phyloP scores from a whole-genome alignment of 352 stramenopile genomes.

The Pythium brachiatum region DNA sequence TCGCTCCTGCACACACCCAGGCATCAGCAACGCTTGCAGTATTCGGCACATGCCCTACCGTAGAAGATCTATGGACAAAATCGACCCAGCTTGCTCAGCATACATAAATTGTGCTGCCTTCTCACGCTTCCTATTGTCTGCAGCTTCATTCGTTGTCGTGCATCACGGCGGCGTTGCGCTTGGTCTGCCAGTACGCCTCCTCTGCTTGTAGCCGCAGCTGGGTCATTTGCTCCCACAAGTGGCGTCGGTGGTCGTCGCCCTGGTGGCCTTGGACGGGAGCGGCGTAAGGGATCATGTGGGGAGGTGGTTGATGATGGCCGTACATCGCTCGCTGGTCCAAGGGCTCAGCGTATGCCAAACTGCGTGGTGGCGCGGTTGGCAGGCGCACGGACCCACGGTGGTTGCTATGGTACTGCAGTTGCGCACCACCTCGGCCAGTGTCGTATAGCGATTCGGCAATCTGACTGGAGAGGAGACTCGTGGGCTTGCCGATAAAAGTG shows the following conservation, averaged over 20 bases:
- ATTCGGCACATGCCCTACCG: too few species aligned
- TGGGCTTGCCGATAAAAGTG: constrained; percentile 6
- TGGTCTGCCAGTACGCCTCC: constrained; percentile 58
- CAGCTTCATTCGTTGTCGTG: neutral
- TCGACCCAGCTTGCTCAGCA: too few species aligned
- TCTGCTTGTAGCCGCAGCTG: constrained; percentile 55
- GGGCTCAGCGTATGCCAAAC: neutral
- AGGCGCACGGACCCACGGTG: neutral
- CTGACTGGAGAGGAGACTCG: neutral
- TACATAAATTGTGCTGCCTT: too few species aligned
- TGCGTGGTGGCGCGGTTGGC: neutral
- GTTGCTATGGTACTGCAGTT: neutral
- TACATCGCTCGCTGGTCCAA: neutral
- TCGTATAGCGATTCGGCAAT: constrained; percentile 11
- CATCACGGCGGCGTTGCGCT: constrained; percentile 32
- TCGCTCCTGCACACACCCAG: too few species aligned
- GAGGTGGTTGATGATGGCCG: neutral
- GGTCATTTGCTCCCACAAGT: constrained; percentile 50
- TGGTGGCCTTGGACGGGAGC: neutral
- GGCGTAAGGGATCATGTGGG: constrained; percentile 6
- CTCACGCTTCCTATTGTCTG: neutral
- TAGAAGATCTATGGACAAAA: too few species aligned
- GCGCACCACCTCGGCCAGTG: neutral
- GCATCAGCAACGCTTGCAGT: too few species aligned
- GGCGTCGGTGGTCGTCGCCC: constrained; percentile 17